Base-by-base conservation (phyloP, 129 eudicot genomes). In the Saussurea involucrata region DNA sequence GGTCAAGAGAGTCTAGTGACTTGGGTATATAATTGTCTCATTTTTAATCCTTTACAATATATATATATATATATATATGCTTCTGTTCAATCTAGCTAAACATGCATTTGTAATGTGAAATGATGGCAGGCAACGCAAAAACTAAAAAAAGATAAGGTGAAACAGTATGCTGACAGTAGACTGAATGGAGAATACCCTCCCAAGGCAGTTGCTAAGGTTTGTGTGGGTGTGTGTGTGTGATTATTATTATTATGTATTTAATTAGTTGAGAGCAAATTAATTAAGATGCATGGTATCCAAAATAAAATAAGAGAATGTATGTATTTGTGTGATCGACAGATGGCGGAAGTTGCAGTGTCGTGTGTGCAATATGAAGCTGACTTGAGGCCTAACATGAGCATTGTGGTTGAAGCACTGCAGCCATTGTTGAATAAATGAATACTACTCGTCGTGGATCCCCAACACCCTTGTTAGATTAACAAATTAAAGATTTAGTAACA, bases 81-180 rank as follows among this genome's bases (percentile, higher is more conserved):
- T n/a, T n/a, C n/a, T n/a, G n/a, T n/a, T n/a, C n/a, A 15, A 6
- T 67, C 58, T 13, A 44, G 34, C 1, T 66, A 31, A 42, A n/a
- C 8, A 32, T 28, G 12, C 67, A 49, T 17, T 49, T 49, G 8
- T 13, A 49, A 49, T 49, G 58, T 49, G 20, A 49, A 49, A 24
- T 73, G 36, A 13, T 76, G 73, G 28, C 34, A 90, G 96, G 96
- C 97, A 55, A 88, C 88, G 13, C 97, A 93, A 46, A 91, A 79
- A 80, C 97, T 91, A n/a, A 84, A 88, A 34, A 93, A 91, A 73
- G 93, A 91, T 66, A 91, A 86, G 86, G 97, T 91, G 53, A 85
- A 85, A 73, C 87, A 86, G 75, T 86, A 90, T 78, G 90, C 88
- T 78, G 97, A 91, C 77, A 75, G 84, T 37, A 81, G 86, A 85